Evolutionary conservation across 805 yeast genomes (phyloP).

Genomic region (Teunomyces stri): DNA sequence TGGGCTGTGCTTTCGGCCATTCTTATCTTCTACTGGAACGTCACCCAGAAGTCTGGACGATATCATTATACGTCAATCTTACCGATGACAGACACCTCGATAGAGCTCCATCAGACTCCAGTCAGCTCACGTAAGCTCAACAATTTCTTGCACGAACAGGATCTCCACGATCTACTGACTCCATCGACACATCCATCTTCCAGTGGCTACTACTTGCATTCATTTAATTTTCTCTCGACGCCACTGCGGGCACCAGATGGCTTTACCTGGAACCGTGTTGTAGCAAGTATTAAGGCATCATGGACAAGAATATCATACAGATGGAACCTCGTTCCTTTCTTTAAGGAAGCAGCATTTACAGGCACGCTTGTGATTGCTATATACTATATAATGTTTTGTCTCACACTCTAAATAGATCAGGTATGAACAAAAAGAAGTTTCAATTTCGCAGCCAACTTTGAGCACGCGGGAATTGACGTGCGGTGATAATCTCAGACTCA

Average conservation of each 20-base stretch:
- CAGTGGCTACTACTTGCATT: conserved; percentile 8
- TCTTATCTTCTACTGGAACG: conserved; percentile 27
- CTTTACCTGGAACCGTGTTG: conserved; percentile 5
- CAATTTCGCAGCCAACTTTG: background rate
- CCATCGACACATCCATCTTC: conserved; percentile 1
- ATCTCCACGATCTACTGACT: conserved; percentile 13
- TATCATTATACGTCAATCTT: conserved; percentile 25
- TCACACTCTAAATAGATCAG: conserved; percentile 14
- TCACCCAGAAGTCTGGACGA: conserved; percentile 24
- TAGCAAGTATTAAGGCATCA: background rate
- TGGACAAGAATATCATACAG: conserved; percentile 11
- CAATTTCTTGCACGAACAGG: conserved; percentile 31
- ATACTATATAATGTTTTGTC: conserved; percentile 20
- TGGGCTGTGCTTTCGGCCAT: conserved; percentile 33
- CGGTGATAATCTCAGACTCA: background rate
- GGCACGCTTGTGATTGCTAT: conserved; percentile 17
- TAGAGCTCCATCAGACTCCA: conserved; percentile 10
- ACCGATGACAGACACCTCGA: conserved; percentile 16
- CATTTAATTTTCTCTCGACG: conserved; percentile 3
- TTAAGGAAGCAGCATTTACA: conserved; percentile 19
- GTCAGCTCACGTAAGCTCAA: conserved; percentile 24
- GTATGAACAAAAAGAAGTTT: too few species aligned
- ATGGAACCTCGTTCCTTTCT: conserved; percentile 18
- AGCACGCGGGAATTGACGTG: too few species aligned
- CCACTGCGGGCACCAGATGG: background rate